Evolutionary conservation across 345 rosid species (phyloP).

Genomic region (Orychophragmus violaceus): DNA sequence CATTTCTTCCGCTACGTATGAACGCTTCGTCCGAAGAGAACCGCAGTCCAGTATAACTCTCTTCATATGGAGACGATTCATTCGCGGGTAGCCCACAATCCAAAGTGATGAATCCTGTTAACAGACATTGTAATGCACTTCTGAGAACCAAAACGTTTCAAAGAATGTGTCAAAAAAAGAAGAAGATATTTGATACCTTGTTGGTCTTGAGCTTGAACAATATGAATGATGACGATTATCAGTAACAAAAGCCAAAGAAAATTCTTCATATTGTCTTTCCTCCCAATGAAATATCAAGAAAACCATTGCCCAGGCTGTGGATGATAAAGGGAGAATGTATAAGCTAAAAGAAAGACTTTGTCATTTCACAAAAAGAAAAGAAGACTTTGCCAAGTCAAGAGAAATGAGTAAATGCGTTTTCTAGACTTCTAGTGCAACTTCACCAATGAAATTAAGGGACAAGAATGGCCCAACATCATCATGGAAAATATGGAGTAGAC

Average conservation of each 20-base stretch:
- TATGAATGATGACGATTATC: neutral
- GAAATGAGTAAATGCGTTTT: too few relatives aligned
- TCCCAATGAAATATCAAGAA: neutral
- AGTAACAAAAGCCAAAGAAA: too few relatives aligned
- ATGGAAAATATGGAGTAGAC: neutral
- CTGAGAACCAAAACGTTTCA: neutral
- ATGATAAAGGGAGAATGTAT: neutral
- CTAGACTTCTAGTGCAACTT: too few relatives aligned
- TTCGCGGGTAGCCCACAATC: slow-evolving; percentile 35
- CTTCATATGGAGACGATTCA: slow-evolving; percentile 14
- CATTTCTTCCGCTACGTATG: slow-evolving; percentile 22
- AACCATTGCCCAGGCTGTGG: neutral
- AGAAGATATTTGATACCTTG: slow-evolving; percentile 12
- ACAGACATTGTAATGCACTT: too few relatives aligned
- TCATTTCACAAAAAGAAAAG: too few relatives aligned
- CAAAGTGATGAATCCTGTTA: slow-evolving; percentile 42
- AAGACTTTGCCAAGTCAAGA: too few relatives aligned
- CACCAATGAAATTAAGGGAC: too few relatives aligned
- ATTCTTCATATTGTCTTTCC: neutral
- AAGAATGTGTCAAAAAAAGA: neutral
- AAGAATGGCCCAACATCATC: neutral
- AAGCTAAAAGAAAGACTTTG: too few relatives aligned
- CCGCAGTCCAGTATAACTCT: fast-evolving
- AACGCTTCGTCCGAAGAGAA: slow-evolving; percentile 21
- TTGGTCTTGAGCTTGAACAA: slow-evolving; percentile 25